phyloP scores from a whole-genome alignment of 1,139 yeast species.

The Zhuliangozyma blackwelliae region DNA sequence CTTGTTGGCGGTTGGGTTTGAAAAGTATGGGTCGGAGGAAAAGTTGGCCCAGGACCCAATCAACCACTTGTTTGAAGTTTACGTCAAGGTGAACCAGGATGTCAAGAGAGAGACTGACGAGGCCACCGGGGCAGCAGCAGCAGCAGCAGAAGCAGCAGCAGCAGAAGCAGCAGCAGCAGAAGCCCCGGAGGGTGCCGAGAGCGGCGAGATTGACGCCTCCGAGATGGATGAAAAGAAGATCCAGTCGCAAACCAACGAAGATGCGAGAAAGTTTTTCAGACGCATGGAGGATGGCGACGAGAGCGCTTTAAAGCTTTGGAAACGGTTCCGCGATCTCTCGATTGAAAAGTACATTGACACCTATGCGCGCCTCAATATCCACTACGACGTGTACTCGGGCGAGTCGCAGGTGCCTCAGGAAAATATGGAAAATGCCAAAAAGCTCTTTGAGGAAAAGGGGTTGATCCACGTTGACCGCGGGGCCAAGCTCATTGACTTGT shows the following conservation, averaged over 20 bases:
- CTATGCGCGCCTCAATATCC: constrained; percentile 86
- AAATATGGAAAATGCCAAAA: constrained; percentile 63
- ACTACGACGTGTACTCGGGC: constrained; percentile 86
- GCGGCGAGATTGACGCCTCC: constrained; percentile 8
- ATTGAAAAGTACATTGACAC: constrained; percentile 83
- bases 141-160: constrained; percentile 26
- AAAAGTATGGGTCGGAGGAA: constrained; percentile 78
- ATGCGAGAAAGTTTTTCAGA: constrained; percentile 85
- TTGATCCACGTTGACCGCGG: constrained; percentile 87
- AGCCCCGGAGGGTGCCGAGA: constrained; percentile 7
- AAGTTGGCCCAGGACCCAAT: constrained; percentile 75
- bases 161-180: constrained; percentile 32
- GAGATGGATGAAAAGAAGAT: constrained; percentile 11
- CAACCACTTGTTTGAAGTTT: constrained; percentile 90
- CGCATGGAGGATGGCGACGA: constrained; percentile 93
- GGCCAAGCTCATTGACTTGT: constrained; percentile 83
- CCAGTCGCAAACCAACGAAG: constrained; percentile 54
- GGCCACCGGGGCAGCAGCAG: constrained; percentile 44
- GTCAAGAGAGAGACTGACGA: constrained; percentile 52
- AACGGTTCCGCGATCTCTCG: constrained; percentile 82
- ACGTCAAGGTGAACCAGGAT: constrained; percentile 81
- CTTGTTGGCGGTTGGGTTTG: constrained; percentile 87
- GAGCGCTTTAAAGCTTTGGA: constrained; percentile 76
- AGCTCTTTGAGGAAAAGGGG: constrained; percentile 60
- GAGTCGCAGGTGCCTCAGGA: constrained; percentile 89